Percentiles rank a stretch among this genome's conserved stretches.
phyloP scores from a whole-genome alignment of 768 basidiomycete genomes.

The Cystobasidium ongulense region DNA sequence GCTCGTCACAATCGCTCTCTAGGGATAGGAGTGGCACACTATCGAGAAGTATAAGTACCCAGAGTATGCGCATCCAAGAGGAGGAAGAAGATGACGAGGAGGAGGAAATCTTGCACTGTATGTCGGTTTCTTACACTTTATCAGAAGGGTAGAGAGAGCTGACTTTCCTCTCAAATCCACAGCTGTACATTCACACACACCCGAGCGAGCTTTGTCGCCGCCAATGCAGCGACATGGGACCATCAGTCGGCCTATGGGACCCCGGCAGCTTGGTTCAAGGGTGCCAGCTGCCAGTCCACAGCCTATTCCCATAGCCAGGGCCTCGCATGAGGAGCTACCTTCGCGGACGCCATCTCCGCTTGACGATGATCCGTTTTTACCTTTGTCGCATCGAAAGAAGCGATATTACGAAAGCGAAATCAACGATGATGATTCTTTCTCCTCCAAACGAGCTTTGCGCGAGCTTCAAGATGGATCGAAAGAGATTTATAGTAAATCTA shows the following conservation, averaged over 20 bases:
- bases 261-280: slow-evolving; percentile 22
- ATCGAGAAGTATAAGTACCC: slow-evolving; percentile 2
- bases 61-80: slow-evolving; percentile 30
- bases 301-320: background rate
- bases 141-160: background rate
- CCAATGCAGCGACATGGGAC: slow-evolving; percentile 15
- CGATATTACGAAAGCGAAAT: background rate
- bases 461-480: background rate
- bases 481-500: background rate
- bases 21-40: background rate
- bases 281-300: slow-evolving; percentile 11
- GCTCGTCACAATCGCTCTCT: background rate
- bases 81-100: slow-evolving; percentile 19
- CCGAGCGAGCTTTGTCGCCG: slow-evolving; percentile 12
- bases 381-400: slow-evolving; percentile 21
- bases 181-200: background rate
- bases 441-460: slow-evolving; percentile 20
- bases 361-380: slow-evolving; percentile 16
- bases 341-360: background rate
- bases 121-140: background rate
- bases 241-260: slow-evolving; percentile 18
- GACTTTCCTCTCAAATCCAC: background rate
- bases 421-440: background rate
- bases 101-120: slow-evolving; percentile 9
- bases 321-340: background rate